phyloP scores from a whole-genome alignment of 2,329 filamentous ascomycete species.

The Cladosporium sp. region DNA sequence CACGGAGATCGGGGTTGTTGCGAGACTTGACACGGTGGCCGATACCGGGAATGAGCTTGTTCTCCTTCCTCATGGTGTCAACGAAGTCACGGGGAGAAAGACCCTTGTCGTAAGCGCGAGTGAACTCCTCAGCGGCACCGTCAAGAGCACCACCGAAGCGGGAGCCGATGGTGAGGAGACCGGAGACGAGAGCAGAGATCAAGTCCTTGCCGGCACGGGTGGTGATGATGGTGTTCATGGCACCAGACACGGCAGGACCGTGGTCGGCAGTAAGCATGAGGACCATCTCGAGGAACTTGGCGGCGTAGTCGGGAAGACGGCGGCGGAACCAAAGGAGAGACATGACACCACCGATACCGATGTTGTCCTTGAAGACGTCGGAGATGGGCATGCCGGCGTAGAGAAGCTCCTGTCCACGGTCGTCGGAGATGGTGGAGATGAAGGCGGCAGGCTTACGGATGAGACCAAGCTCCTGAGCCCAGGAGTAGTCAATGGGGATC shows the following conservation, averaged over 20 bases:
- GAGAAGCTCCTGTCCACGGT: conserved; percentile 97
- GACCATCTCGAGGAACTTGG: conserved; percentile 99
- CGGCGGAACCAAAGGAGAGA: conserved; percentile 99
- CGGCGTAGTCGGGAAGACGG: conserved; percentile 89
- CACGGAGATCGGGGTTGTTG: conserved; percentile 99
- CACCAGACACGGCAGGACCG: conserved; percentile 96
- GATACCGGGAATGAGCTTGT: conserved; percentile 99
- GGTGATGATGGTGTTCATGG: conserved; percentile 99
- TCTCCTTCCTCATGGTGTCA: conserved; percentile 98
- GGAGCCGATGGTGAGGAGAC: conserved; percentile 96
- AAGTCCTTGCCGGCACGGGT: conserved; percentile 98
- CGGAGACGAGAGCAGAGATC: conserved; percentile 89
- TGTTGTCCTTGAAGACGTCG: conserved; percentile 98
- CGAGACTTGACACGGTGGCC: conserved; percentile 99
- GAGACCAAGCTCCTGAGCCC: conserved; percentile 98
- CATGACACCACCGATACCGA: conserved; percentile 99
- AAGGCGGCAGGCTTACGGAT: conserved; percentile 99
- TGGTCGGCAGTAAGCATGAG: conserved; percentile 99
- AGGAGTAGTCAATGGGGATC: conserved; percentile 99
- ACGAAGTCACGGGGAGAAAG: conserved; percentile 98
- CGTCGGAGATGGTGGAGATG: conserved; percentile 99
- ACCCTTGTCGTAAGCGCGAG: conserved; percentile 95
- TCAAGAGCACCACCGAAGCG: conserved; percentile 98
- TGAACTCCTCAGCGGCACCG: conserved; percentile 97
- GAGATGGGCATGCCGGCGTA: conserved; percentile 99